Evolutionary conservation across 768 basidiomycete genomes (phyloP), one percentile per base, ranked within the genome.

Genomic region (Termitomyces titanicus): DNA sequence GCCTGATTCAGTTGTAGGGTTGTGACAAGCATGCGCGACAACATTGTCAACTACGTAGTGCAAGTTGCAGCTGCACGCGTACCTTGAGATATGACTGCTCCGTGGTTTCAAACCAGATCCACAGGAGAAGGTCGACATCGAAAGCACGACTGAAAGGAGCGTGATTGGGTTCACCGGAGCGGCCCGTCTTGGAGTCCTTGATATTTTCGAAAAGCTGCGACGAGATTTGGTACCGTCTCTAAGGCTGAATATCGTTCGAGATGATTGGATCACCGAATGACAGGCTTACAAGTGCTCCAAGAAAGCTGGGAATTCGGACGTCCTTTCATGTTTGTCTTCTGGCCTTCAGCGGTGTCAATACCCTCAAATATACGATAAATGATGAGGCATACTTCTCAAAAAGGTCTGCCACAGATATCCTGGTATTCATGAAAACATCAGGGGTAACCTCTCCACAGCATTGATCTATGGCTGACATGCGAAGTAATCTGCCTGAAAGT

Each of bases 11-110:
- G 22, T 22, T 15, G 35, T 39, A 10, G 47, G 34, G 17, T 38
- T 44, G 15, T 54, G 47, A 35, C 66, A 68, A 8, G 68, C 64
- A 37, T 66, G 65, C 3, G 69, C 64, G 20, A 74, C 46, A 25
- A 77, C 60, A 44, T 57, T 65, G 47, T 79, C 78, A 29, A 75
- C 56, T 9, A 78, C 27, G 50, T 69, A 9, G 75, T 77, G 10
- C 56, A 47, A 1, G 52, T 57, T 10, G 76, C 72, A 3, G 70
- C 71, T 5, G 46, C 64, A 7, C 73, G n/a, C 77, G 64, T 8
- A 68, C 62, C 12, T 59, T 58, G 15, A 79, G 43, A 31, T 53
- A 53, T 20, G 45, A 35, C 44, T 42, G 31, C 18, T 53, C 52
- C 5, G n/a, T 27, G 4, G 33, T 33, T 3, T 44, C 33, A 27